Evolutionary conservation across 2,329 filamentous ascomycete genomes (phyloP), one percentile per base, ranked within the genome.

Genomic region (Botryotinia calthae): DNA sequence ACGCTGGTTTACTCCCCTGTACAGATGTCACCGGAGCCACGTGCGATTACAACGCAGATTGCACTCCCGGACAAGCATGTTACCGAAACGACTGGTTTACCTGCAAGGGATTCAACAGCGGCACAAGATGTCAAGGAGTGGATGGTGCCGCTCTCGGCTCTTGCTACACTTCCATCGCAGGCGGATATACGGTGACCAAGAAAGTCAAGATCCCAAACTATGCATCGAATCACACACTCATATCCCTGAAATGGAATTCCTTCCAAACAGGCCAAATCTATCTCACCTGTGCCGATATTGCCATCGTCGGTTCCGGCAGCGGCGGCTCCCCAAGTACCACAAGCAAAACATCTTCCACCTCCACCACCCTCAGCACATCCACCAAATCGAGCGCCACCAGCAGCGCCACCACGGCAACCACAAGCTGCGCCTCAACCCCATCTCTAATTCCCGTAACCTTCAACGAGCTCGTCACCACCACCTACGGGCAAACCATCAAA

Each of bases 401-500:
- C 12, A 54, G 12, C 51, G 73, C 75, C 88, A 76, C 1, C 1
- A 7, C 25, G 12, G 74, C 75, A 0, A 73, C 74, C 88, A 76
- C 81, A 0, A 79, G 82, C 22, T 74, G 79, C 51, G 86, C 84
- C 77, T 76, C 80, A 10, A 80, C 73, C 18, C 51, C 82, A 0
- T 81, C 84, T 73, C 83, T 84, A 0, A 86, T 91, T 8, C 83
- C 86, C 0, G 87, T 94, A 14, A 88, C 88, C 0, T 93, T 93
- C 82, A 83, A 88, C 64, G 87, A 86, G 74, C 78, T 84, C 1
- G 88, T 86, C 34, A 84, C 82, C 0, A 93, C 91, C 0, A 79
- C 78, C 4, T 88, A 81, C 65, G 91, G 91, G 3, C 85, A 93
- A 80, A 89, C 85, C 16, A 85, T 94, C 78, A 91, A 89, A 80